Conservation (phyloP, 306 rosid genomes). For the Rosa chinensis region DNA sequence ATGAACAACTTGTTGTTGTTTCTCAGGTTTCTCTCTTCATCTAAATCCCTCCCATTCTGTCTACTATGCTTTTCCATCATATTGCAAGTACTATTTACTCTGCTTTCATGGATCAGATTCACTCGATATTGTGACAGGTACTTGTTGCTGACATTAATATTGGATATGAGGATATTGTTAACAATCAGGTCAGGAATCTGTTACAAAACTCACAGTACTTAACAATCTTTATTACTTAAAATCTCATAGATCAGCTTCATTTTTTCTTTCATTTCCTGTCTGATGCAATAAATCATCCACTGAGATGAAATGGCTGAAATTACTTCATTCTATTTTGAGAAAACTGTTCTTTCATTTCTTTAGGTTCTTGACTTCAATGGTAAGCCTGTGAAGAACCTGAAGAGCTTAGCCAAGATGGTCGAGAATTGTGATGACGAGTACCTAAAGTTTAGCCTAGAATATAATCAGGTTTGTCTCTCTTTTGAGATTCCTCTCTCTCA, state of each 20-base stretch:
- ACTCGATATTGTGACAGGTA: slow-evolving; percentile 50
- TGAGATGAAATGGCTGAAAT: neutral
- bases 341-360: slow-evolving; percentile 17
- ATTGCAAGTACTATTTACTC: neutral
- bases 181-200: slow-evolving; percentile 57
- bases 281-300: neutral
- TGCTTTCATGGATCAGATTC: slow-evolving; percentile 7
- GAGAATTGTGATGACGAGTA: slow-evolving; percentile 66
- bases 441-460: slow-evolving; percentile 64
- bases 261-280: too few species aligned
- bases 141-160: slow-evolving; percentile 82
- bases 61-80: slow-evolving; percentile 6
- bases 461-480: slow-evolving; percentile 57
- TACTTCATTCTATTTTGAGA: neutral
- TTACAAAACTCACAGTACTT: neutral
- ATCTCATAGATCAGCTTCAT: neutral
- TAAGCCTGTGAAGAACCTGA: slow-evolving; percentile 64
- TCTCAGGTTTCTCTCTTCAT: slow-evolving; percentile 56
- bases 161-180: slow-evolving; percentile 75
- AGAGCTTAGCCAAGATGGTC: slow-evolving; percentile 73
- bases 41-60: neutral
- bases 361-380: slow-evolving; percentile 69
- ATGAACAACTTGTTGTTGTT: slow-evolving; percentile 72
- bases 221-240: too few species aligned
- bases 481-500: neutral